phyloP scores from a whole-genome alignment of 805 yeast species.

The Spathaspora passalidarum region DNA sequence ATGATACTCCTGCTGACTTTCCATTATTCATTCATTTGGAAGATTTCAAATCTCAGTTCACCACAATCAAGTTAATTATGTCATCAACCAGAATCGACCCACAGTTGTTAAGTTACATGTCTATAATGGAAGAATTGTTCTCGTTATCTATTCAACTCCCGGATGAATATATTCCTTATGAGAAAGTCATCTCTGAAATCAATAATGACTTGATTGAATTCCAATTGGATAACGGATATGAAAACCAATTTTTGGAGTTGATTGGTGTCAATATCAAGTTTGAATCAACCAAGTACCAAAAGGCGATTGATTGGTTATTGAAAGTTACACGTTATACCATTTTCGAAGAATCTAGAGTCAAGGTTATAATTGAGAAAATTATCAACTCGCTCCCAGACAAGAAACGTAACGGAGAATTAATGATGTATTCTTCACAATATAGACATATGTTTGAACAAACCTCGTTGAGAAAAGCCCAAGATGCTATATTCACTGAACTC shows the following conservation, averaged over 20 bases:
- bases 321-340: constrained; percentile 61
- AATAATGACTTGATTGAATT: constrained; percentile 71
- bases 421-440: constrained; percentile 63
- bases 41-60: constrained; percentile 74
- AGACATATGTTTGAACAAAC: constrained; percentile 52
- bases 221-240: constrained; percentile 54
- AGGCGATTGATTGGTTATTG: constrained; percentile 75
- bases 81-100: constrained; percentile 53
- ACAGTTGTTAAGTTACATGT: constrained; percentile 59
- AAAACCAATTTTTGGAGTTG: constrained; percentile 63
- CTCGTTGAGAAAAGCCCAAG: constrained; percentile 65
- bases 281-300: constrained; percentile 55
- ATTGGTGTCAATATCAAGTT: constrained; percentile 61
- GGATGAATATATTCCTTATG: constrained; percentile 60
- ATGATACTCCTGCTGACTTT: constrained; percentile 43
- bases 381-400: constrained; percentile 58
- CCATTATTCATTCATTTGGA: constrained; percentile 79
- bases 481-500: constrained; percentile 60
- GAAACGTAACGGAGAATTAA: constrained; percentile 59
- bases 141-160: constrained; percentile 66
- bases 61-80: constrained; percentile 61
- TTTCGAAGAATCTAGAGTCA: constrained; percentile 71
- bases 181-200: constrained; percentile 69
- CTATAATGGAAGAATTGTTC: constrained; percentile 62
- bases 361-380: constrained; percentile 60